Base-by-base conservation (phyloP, 495 filamentous ascomycete genomes). In the Margaritispora aquatica region DNA sequence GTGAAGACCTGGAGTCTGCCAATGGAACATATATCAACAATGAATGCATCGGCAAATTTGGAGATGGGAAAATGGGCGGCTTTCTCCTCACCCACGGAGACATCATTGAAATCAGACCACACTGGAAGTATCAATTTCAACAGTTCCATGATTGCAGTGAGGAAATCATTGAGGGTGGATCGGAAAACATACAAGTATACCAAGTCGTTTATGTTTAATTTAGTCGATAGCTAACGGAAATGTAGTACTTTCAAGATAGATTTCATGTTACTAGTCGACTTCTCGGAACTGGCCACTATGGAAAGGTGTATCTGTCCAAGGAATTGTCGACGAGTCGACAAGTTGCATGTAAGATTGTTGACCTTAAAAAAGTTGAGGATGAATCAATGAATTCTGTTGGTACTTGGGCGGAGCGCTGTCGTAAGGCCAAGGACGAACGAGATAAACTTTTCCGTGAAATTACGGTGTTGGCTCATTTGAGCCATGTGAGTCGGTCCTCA, bases 201-300 rank as follows among this genome's bases (percentile, higher is more conserved):
- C 9, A 26, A 47, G 0, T 9, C 2, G n/a, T n/a, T n/a, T n/a
- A n/a, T n/a, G n/a, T n/a, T n/a, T n/a, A n/a, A n/a, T n/a, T 51
- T 51, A 50, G 27, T 41, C 10, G 26, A 7, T 2, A 20, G 7
- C 15, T 34, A 29, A 10, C 44, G n/a, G n/a, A n/a, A n/a, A n/a
- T n/a, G n/a, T n/a, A 85, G 82, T 38, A 68, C 44, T 80, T 86
- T 53, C 49, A 65, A 9, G 54, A 78, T 49, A 59, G 70, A 20
- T 87, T 78, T 58, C 55, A 68, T 1, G 67, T 88, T 46, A 80
- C 74, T 0, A 65, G 74, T 47, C 75, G 81, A 26, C 70, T 86
- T 31, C 82, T 97, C 65, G 95, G 95, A 62, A 83, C 89, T 75
- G 92, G 92, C 44, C 87, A 85, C 1, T 91, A 89, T 71, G 89